phyloP scores from a whole-genome alignment of 192 early-diverging fungal genomes.

The Funneliformis mosseae region DNA sequence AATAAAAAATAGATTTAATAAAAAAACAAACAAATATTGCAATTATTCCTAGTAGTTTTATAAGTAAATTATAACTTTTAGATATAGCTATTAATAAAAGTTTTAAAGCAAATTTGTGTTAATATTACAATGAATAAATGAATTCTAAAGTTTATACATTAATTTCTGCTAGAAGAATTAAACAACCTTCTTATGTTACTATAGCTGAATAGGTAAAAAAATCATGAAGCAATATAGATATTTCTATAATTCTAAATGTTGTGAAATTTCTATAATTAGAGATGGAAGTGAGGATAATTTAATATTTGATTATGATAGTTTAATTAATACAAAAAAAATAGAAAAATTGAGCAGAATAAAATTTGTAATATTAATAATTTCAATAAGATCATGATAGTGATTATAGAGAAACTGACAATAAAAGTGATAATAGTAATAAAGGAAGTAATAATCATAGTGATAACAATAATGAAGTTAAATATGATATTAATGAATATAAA shows the following conservation, averaged over 20 bases:
- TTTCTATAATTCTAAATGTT: background rate
- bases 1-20: slow-evolving; percentile 5
- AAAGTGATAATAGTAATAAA: background rate
- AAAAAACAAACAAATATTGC: slow-evolving; percentile 13
- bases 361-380: background rate
- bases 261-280: too few species aligned
- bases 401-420: background rate
- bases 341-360: background rate
- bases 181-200: too few species aligned
- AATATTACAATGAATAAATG: slow-evolving; percentile 3
- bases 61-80: background rate
- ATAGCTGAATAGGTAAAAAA: background rate
- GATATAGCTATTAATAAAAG: slow-evolving; percentile 4
- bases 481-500: too few species aligned
- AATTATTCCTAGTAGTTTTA: slow-evolving; percentile 7
- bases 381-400: background rate
- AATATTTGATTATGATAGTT: slow-evolving; percentile 14
- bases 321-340: slow-evolving; percentile 8
- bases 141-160: background rate
- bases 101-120: slow-evolving; percentile 3
- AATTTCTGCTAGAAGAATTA: background rate
- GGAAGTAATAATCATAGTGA: background rate
- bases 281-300: slow-evolving; percentile 1
- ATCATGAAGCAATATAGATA: background rate
- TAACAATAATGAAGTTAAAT: too few species aligned